Conservation (phyloP, 2,329 filamentous ascomycete genomes). For the Claviceps maximensis region DNA sequence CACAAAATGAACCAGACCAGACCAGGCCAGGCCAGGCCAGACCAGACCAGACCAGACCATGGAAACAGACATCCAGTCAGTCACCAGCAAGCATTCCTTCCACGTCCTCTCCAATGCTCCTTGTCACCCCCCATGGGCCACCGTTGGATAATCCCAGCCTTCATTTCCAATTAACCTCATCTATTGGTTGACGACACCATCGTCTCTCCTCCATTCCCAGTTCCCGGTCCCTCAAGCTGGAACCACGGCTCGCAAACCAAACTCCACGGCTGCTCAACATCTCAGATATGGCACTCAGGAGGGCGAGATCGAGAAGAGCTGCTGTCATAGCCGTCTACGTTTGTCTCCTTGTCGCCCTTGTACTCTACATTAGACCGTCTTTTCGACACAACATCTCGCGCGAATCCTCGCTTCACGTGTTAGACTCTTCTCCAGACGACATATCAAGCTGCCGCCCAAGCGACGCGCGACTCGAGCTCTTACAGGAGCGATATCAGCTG, state of each 20-base stretch:
- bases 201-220: too few relatives aligned
- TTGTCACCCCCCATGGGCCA: too few relatives aligned
- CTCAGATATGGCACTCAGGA: background rate
- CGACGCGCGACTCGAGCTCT: background rate
- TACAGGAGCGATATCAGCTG: slow-evolving; percentile 27
- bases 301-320: background rate
- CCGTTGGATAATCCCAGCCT: too few relatives aligned
- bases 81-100: too few relatives aligned
- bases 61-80: too few relatives aligned
- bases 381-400: background rate
- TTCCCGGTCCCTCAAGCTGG: background rate
- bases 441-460: background rate
- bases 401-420: background rate
- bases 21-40: too few relatives aligned
- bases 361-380: background rate
- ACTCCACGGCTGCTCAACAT: background rate
- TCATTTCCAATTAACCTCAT: too few relatives aligned
- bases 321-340: background rate
- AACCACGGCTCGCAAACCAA: background rate
- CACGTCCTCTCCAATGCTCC: too few relatives aligned
- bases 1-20: too few relatives aligned
- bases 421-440: background rate
- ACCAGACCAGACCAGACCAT: too few relatives aligned
- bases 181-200: too few relatives aligned
- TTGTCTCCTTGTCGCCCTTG: background rate